Evolutionary conservation across 169 alveolate species (phyloP).

Genomic region (Eimeria maxima): DNA sequence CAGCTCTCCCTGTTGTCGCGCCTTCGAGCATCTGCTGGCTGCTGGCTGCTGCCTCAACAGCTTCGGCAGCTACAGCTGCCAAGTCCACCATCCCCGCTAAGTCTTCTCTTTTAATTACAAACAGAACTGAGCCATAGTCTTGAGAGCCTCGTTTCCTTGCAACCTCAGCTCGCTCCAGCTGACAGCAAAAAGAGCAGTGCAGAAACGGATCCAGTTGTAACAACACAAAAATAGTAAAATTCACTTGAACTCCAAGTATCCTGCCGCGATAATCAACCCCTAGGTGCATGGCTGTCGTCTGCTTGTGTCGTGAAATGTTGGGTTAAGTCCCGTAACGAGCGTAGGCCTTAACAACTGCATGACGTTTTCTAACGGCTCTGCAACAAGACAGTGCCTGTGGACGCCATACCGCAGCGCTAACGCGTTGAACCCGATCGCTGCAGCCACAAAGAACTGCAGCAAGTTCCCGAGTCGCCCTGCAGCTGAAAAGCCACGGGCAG

Average conservation of each 20-base stretch:
- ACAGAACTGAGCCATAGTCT: constrained; percentile 4
- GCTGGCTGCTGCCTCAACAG: constrained; percentile 15
- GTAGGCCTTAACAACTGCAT: neutral
- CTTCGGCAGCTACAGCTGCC: constrained; percentile 75
- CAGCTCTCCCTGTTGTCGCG: constrained; percentile 17
- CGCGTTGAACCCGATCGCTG: constrained; percentile 46
- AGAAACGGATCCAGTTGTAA: neutral
- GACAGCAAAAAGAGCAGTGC: neutral
- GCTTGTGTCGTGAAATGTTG: too few relatives aligned
- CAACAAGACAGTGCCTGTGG: neutral
- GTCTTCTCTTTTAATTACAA: constrained; percentile 29
- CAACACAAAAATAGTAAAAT: neutral
- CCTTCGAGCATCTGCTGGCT: constrained; percentile 12
- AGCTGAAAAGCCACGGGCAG: constrained; percentile 64
- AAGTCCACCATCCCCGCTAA: constrained; percentile 52
- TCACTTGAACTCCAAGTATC: neutral
- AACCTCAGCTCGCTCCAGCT: constrained; percentile 60
- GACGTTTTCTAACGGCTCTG: neutral
- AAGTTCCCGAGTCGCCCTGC: constrained; percentile 57
- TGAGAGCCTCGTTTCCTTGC: neutral
- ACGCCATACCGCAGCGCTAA: constrained; percentile 46
- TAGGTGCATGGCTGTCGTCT: too few relatives aligned
- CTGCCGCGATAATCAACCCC: neutral
- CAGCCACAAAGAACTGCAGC: constrained; percentile 67
- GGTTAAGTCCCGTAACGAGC: too few relatives aligned